Evolutionary conservation across 192 early-diverging fungal species (phyloP).

Genomic region (Spinellus fusiger): DNA sequence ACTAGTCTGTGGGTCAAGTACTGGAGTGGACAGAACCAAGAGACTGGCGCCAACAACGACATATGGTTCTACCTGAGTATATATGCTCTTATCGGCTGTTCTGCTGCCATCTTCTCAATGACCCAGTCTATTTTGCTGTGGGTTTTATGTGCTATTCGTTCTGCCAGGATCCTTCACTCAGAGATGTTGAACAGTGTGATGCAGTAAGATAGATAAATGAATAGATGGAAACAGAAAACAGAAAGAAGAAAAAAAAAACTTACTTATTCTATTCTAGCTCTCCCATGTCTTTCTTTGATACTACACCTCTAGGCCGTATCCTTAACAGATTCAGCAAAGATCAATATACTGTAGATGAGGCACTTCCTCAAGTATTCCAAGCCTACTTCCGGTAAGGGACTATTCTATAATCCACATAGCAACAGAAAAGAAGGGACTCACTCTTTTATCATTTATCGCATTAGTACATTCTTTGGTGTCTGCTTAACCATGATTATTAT

Average conservation of each 20-base stretch:
- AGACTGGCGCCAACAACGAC: conserved; percentile 27
- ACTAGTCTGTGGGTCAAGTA: conserved; percentile 69
- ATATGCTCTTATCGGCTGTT: conserved; percentile 76
- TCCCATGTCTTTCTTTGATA: conserved; percentile 74
- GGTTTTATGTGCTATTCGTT: conserved; percentile 74
- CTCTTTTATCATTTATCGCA: too few relatives aligned
- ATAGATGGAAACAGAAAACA: too few relatives aligned
- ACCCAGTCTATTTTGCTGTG: conserved; percentile 70
- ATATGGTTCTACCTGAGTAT: conserved; percentile 63
- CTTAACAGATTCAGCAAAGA: conserved; percentile 90
- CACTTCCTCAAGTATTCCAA: conserved; percentile 50
- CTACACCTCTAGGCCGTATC: conserved; percentile 78
- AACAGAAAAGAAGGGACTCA: too few relatives aligned
- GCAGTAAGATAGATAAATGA: too few relatives aligned
- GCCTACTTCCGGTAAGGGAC: conserved; percentile 48
- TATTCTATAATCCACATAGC: too few relatives aligned
- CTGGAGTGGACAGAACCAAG: conserved; percentile 59
- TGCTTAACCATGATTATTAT: conserved; percentile 41
- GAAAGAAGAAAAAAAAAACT: too few relatives aligned
- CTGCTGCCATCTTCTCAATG: conserved; percentile 58
- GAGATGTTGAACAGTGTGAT: conserved; percentile 74
- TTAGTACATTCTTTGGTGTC: conserved; percentile 31
- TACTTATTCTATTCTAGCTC: too few relatives aligned
- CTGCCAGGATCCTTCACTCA: conserved; percentile 65
- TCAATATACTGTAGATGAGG: conserved; percentile 72